phyloP scores from a whole-genome alignment of 768 basidiomycete species.

The Serendipita indica region DNA sequence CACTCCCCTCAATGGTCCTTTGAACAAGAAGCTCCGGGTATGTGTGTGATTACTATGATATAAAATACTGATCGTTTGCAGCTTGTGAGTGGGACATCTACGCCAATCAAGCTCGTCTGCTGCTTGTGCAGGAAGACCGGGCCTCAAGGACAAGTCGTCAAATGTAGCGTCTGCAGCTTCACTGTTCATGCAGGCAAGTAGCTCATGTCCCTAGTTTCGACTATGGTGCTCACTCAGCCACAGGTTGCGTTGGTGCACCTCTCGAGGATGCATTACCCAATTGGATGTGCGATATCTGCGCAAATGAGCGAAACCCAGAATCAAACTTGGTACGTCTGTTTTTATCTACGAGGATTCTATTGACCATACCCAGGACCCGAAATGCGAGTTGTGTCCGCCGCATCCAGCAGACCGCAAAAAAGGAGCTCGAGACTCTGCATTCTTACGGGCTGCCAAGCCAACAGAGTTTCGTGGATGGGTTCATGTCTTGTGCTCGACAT shows the following conservation, averaged over 20 bases:
- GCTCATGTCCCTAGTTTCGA: background rate
- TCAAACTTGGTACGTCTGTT: slow-evolving; percentile 49
- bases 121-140: slow-evolving; percentile 61
- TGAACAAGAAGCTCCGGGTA: slow-evolving; percentile 53
- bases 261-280: slow-evolving; percentile 46
- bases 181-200: slow-evolving; percentile 61
- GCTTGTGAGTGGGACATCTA: background rate
- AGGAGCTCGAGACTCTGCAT: slow-evolving; percentile 21
- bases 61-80: background rate
- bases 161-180: slow-evolving; percentile 68
- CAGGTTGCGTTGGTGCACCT: slow-evolving; percentile 55
- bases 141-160: slow-evolving; percentile 59
- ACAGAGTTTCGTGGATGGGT: slow-evolving; percentile 91
- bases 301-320: slow-evolving; percentile 68
- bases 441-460: slow-evolving; percentile 65
- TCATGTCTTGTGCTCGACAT: slow-evolving; percentile 80
- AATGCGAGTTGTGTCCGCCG: slow-evolving; percentile 74
- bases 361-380: slow-evolving; percentile 41
- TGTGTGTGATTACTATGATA: slow-evolving; percentile 10
- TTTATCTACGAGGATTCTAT: slow-evolving; percentile 6
- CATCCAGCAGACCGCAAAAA: slow-evolving; percentile 33
- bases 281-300: slow-evolving; percentile 82
- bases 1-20: slow-evolving; percentile 35
- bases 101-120: slow-evolving; percentile 43
- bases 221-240: slow-evolving; percentile 10